Evolutionary conservation across 176 grass and related monocot genomes (phyloP).

Genomic region (Bonia amplexicaulis): DNA sequence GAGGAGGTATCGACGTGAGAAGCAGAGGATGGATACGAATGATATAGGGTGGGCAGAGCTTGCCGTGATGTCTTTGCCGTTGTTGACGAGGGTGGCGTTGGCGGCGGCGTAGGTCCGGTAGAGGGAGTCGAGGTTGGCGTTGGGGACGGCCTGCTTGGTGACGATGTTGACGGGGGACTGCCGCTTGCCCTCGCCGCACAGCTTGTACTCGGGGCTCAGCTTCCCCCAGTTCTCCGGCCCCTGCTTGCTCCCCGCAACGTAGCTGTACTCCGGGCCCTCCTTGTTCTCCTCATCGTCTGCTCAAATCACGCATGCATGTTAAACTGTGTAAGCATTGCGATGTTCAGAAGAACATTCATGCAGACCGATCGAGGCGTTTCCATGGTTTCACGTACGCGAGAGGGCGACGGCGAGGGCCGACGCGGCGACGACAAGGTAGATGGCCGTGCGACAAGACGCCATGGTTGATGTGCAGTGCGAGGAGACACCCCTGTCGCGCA

Average conservation of each 20-base stretch:
- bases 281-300: background rate
- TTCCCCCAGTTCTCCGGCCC: constrained; percentile 57
- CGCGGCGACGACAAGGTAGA: background rate
- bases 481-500: no score
- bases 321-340: no score
- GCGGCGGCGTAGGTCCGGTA: constrained; percentile 34
- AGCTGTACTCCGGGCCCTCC: background rate
- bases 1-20: no score
- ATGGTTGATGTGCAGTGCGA: background rate
- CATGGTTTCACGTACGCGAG: background rate
- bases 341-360: background rate
- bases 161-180: constrained; percentile 71
- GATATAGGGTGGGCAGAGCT: background rate
- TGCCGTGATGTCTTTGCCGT: constrained; percentile 50
- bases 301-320: background rate
- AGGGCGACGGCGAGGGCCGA: constrained; percentile 3
- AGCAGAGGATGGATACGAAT: no score
- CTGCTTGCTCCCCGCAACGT: background rate
- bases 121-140: constrained; percentile 1
- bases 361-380: background rate
- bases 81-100: constrained; percentile 47
- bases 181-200: constrained; percentile 33
- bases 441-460: background rate
- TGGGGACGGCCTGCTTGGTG: background rate
- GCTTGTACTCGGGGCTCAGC: constrained; percentile 36